Evolutionary conservation across 768 basidiomycete species (phyloP).

Genomic region (Auricularia heimuer): DNA sequence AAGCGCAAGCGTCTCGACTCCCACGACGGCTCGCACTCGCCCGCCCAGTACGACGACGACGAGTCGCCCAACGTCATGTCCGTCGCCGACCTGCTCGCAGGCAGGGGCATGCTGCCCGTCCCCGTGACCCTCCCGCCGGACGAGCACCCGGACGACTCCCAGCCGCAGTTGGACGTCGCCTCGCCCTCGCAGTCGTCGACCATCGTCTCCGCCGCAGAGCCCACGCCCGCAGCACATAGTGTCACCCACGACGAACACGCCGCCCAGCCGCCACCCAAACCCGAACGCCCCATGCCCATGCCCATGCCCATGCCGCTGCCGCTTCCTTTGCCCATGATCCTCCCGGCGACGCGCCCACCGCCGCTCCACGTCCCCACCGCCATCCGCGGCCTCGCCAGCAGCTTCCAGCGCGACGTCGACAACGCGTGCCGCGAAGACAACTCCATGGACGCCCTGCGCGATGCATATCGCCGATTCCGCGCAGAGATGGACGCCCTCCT

Average conservation of each 20-base stretch:
- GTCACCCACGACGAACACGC: too few relatives aligned
- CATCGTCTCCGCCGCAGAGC: too few relatives aligned
- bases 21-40: background rate
- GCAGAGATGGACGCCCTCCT: background rate
- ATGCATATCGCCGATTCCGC: background rate
- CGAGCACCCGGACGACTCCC: background rate
- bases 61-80: background rate
- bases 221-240: too few relatives aligned
- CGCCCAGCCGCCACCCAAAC: too few relatives aligned
- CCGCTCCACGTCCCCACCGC: too few relatives aligned
- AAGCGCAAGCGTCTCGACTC: background rate
- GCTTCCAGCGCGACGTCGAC: background rate
- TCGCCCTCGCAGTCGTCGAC: too few relatives aligned
- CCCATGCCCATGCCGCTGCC: too few relatives aligned
- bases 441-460: background rate
- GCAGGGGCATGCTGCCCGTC: too few relatives aligned
- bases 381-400: background rate
- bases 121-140: background rate
- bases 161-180: background rate
- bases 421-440: background rate
- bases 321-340: too few relatives aligned
- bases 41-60: too few relatives aligned
- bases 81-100: background rate
- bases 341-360: too few relatives aligned
- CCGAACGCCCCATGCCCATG: too few relatives aligned